Conservation (phyloP, 805 yeast genomes). For the Sugiyamaella smithiae region DNA sequence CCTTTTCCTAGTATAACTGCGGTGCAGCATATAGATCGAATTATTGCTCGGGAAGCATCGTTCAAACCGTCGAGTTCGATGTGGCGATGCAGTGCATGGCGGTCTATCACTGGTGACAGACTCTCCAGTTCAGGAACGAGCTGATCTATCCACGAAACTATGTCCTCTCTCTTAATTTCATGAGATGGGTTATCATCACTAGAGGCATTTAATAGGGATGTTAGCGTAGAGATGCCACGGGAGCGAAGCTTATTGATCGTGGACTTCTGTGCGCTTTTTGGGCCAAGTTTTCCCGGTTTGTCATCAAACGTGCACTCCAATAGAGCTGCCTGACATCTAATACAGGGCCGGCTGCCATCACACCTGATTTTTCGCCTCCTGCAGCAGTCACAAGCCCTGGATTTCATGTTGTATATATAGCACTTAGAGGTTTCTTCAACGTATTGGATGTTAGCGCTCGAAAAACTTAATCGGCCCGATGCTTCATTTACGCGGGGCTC, state of each 20-base stretch:
- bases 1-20: slow-evolving; percentile 1
- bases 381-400: slow-evolving; percentile 6
- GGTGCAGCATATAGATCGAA: not conserved
- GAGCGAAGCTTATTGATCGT: not conserved
- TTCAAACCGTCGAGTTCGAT: not conserved
- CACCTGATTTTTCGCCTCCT: not conserved
- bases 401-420: not conserved
- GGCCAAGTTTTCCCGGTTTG: not conserved
- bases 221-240: not conserved
- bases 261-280: not conserved
- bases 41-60: not conserved
- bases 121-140: slow-evolving; percentile 2
- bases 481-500: too few species aligned
- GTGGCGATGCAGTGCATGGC: not conserved
- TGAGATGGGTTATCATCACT: not conserved
- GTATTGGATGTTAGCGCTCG: too few species aligned
- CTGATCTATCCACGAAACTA: not conserved
- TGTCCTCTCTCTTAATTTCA: not conserved
- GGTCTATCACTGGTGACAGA: not conserved
- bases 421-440: too few species aligned
- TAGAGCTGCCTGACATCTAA: not conserved
- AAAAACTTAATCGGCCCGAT: too few species aligned
- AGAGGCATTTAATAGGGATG: not conserved
- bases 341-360: not conserved
- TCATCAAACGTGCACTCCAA: slow-evolving; percentile 2